These are phyloP conservation scores for Meyerozyma sp. DNA, from an alignment of 1,139 yeast genomes.

Conservation along the genomic window DNA sequence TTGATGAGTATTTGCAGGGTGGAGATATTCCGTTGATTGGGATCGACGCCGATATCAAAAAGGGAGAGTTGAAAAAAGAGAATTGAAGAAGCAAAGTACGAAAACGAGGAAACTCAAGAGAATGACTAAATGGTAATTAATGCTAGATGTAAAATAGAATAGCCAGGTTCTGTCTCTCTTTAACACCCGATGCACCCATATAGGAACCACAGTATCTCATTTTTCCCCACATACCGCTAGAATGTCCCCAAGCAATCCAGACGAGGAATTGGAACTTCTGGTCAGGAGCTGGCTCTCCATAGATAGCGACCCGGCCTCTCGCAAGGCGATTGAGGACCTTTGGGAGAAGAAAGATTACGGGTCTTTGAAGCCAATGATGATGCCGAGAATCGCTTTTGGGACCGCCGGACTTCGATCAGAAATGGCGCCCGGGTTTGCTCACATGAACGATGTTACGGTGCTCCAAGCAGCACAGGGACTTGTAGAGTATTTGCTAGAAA, in stretches of 20 bases:
- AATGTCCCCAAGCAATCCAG: not conserved
- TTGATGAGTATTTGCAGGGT: not conserved
- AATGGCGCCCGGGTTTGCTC: slow-evolving; percentile 87
- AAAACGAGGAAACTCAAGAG: not conserved
- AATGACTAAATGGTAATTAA: not conserved
- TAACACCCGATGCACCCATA: not conserved
- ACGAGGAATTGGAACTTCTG: slow-evolving; percentile 20
- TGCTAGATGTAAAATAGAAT: not conserved
- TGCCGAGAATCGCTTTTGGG: slow-evolving; percentile 73
- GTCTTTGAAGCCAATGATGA: slow-evolving; percentile 46
- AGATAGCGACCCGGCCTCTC: slow-evolving; percentile 45
- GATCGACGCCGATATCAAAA: not conserved
- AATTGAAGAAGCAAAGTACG: not conserved
- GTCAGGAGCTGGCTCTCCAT: slow-evolving; percentile 42
- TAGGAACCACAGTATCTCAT: not conserved
- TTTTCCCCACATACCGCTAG: not conserved
- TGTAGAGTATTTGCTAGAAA: slow-evolving; percentile 48
- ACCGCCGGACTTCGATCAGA: slow-evolving; percentile 86
- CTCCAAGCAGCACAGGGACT: slow-evolving; percentile 92
- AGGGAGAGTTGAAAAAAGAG: not conserved
- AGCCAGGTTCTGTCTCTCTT: not conserved
- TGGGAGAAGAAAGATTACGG: slow-evolving; percentile 31
- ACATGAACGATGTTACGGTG: slow-evolving; percentile 88
- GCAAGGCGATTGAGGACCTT: slow-evolving; percentile 51
- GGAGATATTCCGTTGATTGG: not conserved